A percentile compares a stretch with the other conserved stretches of the same genome.
phyloP scores from a whole-genome alignment of 768 basidiomycete genomes.

The Austroboletus eburneus region DNA sequence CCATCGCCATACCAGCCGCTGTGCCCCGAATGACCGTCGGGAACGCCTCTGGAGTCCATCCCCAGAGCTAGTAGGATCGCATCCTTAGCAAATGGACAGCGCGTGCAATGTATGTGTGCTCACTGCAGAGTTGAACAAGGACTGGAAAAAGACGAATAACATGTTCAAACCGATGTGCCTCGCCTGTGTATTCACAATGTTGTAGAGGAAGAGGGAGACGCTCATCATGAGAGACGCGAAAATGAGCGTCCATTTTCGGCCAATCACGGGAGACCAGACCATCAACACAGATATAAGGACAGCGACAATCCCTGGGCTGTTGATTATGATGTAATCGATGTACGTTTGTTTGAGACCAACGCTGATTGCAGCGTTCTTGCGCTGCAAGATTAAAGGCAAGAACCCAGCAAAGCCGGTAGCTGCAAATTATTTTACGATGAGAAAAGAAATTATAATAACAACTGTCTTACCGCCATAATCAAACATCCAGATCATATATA shows the following conservation, averaged over 20 bases:
- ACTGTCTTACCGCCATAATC: not conserved
- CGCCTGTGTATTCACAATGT: not conserved
- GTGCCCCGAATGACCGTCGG: not conserved
- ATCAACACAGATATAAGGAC: slow-evolving; percentile 3
- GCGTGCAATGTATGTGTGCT: too few species aligned
- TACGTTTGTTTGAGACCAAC: not conserved
- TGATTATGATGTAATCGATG: not conserved
- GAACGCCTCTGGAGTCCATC: not conserved
- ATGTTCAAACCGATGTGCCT: not conserved
- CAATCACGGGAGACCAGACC: slow-evolving; percentile 9
- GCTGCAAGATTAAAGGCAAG: not conserved
- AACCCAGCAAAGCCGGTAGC: not conserved
- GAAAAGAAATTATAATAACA: not conserved
- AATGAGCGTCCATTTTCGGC: not conserved
- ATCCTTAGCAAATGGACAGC: too few species aligned
- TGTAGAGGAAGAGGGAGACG: not conserved
- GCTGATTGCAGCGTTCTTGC: not conserved
- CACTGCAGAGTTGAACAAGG: not conserved
- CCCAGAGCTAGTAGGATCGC: not conserved
- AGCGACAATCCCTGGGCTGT: slow-evolving; percentile 6
- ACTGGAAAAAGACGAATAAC: not conserved
- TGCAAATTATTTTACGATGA: too few species aligned
- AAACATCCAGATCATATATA: slow-evolving; percentile 17
- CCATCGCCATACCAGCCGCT: not conserved
- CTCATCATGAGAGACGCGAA: not conserved